Conservation (phyloP, 2,329 filamentous ascomycete species). For the Periglandula ipomoeae region DNA sequence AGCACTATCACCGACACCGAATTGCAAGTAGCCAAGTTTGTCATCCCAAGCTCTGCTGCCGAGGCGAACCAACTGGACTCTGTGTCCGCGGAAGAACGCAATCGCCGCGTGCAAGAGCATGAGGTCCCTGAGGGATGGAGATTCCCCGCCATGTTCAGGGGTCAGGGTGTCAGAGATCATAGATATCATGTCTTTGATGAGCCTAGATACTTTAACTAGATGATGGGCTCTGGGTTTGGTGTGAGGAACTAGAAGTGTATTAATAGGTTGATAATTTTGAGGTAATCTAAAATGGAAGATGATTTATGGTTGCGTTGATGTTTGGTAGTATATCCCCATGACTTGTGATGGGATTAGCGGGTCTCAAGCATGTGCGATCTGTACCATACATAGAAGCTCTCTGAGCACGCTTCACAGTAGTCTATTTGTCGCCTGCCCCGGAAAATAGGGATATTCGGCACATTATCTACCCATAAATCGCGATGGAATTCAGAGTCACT, state of each 20-base stretch:
- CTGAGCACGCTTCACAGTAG: no score
- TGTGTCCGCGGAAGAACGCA: conserved; percentile 43
- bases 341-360: no score
- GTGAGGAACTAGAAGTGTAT: not conserved
- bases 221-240: not conserved
- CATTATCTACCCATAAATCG: no score
- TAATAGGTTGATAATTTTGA: not conserved
- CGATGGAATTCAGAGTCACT: no score
- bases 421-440: no score
- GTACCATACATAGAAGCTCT: no score
- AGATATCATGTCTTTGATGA: conserved; percentile 92
- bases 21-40: conserved; percentile 91
- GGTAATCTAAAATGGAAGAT: not conserved
- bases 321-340: no score
- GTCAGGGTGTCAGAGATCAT: conserved; percentile 80
- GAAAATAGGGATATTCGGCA: no score
- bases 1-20: conserved; percentile 95
- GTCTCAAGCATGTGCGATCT: no score
- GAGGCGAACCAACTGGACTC: conserved; percentile 37
- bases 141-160: conserved; percentile 79
- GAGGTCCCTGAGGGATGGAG: conserved; percentile 68
- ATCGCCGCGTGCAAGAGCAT: conserved; percentile 53
- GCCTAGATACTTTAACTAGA: conserved; percentile 58
- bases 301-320: not conserved
- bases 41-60: conserved; percentile 58